These are phyloP conservation scores for Aquilaria sinensis DNA, from an alignment of 345 rosid genomes.

Conservation along the genomic window DNA sequence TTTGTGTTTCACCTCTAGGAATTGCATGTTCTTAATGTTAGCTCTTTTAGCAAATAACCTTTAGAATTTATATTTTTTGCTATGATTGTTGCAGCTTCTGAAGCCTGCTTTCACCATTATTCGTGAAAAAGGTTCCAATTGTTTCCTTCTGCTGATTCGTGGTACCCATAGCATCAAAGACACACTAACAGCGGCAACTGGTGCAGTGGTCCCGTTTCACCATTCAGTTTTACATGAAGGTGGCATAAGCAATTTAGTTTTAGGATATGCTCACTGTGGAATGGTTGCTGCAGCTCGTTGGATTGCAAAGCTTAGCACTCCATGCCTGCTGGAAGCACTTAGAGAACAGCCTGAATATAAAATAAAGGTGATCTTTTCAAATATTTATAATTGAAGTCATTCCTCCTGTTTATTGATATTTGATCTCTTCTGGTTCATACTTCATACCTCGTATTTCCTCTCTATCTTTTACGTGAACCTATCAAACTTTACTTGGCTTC, in stretches of 20 bases:
- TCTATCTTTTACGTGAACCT: no score
- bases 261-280: slow-evolving; percentile 98
- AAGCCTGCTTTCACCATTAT: slow-evolving; percentile 95
- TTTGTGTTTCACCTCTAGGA: no score
- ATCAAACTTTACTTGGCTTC: no score
- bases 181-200: slow-evolving; percentile 94
- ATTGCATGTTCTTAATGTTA: no score
- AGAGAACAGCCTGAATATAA: slow-evolving; percentile 62
- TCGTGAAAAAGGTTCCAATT: slow-evolving; percentile 53
- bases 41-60: no score
- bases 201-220: slow-evolving; percentile 98
- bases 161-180: slow-evolving; percentile 98
- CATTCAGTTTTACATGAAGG: slow-evolving; percentile 95
- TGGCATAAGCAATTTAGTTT: slow-evolving; percentile 84
- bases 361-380: slow-evolving; percentile 54
- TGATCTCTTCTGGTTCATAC: no score
- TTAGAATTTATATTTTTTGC: slow-evolving; percentile 2
- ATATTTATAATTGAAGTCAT: neutral
- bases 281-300: slow-evolving; percentile 99
- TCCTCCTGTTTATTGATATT: no score
- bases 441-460: no score
- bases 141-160: slow-evolving; percentile 79
- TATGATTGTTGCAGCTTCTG: slow-evolving; percentile 57
- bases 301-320: slow-evolving; percentile 90
- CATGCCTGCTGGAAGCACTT: slow-evolving; percentile 68